A percentile compares a stretch with the other conserved stretches of the same genome.
Conservation (phyloP, 495 filamentous ascomycete genomes). For the Lichenothelia convexa region DNA sequence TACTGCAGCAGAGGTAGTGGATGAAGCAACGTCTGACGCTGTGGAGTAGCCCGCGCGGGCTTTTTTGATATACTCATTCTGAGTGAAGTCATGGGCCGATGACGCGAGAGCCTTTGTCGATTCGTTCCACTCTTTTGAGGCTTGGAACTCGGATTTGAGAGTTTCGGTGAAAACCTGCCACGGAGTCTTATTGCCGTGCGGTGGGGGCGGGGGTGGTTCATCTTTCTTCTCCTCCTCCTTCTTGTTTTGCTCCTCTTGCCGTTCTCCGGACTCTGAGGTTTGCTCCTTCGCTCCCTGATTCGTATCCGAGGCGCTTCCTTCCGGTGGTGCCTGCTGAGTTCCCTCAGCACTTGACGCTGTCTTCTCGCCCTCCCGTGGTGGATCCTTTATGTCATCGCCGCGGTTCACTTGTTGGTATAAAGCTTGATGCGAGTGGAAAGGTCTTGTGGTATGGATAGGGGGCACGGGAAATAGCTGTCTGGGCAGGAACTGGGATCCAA, state of each 20-base stretch:
- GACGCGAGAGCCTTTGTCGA: slow-evolving; percentile 86
- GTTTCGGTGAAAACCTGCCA: slow-evolving; percentile 98
- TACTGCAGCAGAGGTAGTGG: slow-evolving; percentile 55
- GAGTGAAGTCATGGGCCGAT: slow-evolving; percentile 75
- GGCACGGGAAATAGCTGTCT: slow-evolving; percentile 14
- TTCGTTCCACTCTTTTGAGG: slow-evolving; percentile 98
- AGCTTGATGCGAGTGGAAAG: slow-evolving; percentile 11
- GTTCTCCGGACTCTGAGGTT: slow-evolving; percentile 14
- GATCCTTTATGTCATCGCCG: slow-evolving; percentile 10
- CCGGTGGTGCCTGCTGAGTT: slow-evolving; percentile 24
- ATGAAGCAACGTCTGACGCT: slow-evolving; percentile 56
- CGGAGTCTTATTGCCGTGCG: slow-evolving; percentile 91
- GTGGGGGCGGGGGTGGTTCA: slow-evolving; percentile 63
- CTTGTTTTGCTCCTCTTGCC: slow-evolving; percentile 28
- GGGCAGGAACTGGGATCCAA: slow-evolving; percentile 16
- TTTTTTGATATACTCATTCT: slow-evolving; percentile 77
- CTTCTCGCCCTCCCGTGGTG: slow-evolving; percentile 5
- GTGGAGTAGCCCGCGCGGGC: slow-evolving; percentile 72
- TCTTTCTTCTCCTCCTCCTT: slow-evolving; percentile 39
- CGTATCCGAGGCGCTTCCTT: slow-evolving; percentile 13
- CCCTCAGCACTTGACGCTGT: slow-evolving; percentile 23
- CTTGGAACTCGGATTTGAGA: slow-evolving; percentile 77
- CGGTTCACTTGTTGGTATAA: slow-evolving; percentile 7
- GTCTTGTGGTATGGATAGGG: slow-evolving; percentile 8
- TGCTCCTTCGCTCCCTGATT: slow-evolving; percentile 21